Evolutionary conservation across 345 rosid genomes (phyloP).

Genomic region (Euphorbia peplus): DNA sequence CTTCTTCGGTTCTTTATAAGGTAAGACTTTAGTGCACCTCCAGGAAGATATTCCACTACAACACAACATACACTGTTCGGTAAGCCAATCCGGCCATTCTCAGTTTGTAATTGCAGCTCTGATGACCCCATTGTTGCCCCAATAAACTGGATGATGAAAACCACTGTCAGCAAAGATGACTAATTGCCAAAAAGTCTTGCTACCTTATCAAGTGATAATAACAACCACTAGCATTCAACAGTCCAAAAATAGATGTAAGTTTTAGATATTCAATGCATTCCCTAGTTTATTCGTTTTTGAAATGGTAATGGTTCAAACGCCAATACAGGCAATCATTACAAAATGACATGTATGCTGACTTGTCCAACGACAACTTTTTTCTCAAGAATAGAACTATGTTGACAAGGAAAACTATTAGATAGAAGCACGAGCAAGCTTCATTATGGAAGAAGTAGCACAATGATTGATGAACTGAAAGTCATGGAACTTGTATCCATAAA

Average conservation of each 20-base stretch:
- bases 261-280: not conserved
- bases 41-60: conserved; percentile 94
- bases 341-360: not conserved
- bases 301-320: not conserved
- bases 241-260: not conserved
- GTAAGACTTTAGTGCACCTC: conserved; percentile 83
- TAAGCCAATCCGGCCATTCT: conserved; percentile 74
- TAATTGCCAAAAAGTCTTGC: conserved; percentile 3
- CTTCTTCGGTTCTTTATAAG: conserved; percentile 88
- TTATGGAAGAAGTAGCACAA: not conserved
- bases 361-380: not conserved
- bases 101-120: conserved; percentile 72
- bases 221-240: not conserved
- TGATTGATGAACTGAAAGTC: not conserved
- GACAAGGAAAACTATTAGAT: not conserved
- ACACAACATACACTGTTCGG: conserved; percentile 91
- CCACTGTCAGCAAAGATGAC: conserved; percentile 12
- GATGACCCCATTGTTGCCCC: conserved; percentile 98
- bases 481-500: not conserved
- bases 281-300: not conserved
- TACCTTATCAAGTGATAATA: not conserved
- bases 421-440: not conserved
- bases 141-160: conserved; percentile 55
- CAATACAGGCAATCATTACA: not conserved
- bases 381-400: not conserved